phyloP scores from a whole-genome alignment of 805 yeast species.

The Phaffomyces antillensis region DNA sequence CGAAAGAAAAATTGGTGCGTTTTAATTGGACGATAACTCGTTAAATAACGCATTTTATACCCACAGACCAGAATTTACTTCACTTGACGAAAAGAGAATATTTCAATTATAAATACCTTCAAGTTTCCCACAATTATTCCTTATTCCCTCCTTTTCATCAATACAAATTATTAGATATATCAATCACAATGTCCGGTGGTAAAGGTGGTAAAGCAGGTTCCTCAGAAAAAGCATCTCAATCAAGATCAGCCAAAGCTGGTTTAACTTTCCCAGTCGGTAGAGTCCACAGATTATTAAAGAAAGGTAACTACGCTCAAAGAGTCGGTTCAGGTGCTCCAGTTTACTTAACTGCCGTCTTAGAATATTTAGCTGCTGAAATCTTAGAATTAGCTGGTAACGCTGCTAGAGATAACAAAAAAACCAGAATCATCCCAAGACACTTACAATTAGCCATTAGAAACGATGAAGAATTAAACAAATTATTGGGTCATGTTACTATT shows the following conservation, averaged over 20 bases:
- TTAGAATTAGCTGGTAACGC: constrained; percentile 99
- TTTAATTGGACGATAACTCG: constrained; percentile 10
- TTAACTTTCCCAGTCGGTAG: constrained; percentile 99
- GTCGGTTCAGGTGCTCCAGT: constrained; percentile 99
- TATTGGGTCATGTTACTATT: constrained; percentile 87
- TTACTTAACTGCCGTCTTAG: constrained; percentile 93
- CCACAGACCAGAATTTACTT: not conserved
- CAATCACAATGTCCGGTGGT: constrained; percentile 53
- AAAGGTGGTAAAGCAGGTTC: constrained; percentile 90
- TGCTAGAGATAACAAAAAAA: constrained; percentile 98
- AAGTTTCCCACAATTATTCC: not conserved
- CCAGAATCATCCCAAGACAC: constrained; percentile 98
- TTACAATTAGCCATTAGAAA: constrained; percentile 97
- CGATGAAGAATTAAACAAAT: constrained; percentile 96
- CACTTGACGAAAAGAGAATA: not conserved
- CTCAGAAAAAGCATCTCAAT: constrained; percentile 90
- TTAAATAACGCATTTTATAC: constrained; percentile 8
- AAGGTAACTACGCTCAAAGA: constrained; percentile 97
- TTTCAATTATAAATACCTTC: not conserved
- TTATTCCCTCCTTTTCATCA: not conserved
- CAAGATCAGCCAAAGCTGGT: constrained; percentile 98
- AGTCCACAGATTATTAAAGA: constrained; percentile 93
- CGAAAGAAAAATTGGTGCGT: not conserved
- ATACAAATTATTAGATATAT: constrained; percentile 8
- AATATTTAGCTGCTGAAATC: constrained; percentile 96